Conservation (phyloP, 208 protist genomes). For the Entamoeba invadens region DNA sequence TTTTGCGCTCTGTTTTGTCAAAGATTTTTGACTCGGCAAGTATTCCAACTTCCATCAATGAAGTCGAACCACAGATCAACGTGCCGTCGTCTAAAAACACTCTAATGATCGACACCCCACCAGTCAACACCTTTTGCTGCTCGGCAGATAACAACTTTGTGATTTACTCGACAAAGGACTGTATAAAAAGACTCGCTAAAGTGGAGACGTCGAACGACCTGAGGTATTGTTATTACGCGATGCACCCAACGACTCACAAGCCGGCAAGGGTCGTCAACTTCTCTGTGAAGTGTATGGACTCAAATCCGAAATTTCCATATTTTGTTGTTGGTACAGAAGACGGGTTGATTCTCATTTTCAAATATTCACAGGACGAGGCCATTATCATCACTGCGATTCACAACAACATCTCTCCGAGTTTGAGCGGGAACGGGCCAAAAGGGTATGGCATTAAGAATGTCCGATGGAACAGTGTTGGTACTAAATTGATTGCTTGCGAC, state of each 20-base stretch:
- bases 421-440: background rate
- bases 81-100: background rate
- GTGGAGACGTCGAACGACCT: background rate
- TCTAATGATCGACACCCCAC: background rate
- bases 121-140: background rate
- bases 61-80: background rate
- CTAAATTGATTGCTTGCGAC: background rate
- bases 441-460: background rate
- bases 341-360: background rate
- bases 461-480: background rate
- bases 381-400: background rate
- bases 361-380: background rate
- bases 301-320: background rate
- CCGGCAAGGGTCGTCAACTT: background rate
- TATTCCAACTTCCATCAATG: background rate
- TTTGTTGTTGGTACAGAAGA: slow-evolving; percentile 2
- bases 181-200: background rate
- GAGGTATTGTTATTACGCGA: background rate
- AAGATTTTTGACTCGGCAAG: background rate
- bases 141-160: background rate
- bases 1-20: background rate
- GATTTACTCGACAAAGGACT: background rate
- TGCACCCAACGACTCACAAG: background rate
- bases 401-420: background rate
- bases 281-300: background rate